Base-by-base conservation (phyloP, 23 red algal species). In the Gracilaria vermiculophylla region DNA sequence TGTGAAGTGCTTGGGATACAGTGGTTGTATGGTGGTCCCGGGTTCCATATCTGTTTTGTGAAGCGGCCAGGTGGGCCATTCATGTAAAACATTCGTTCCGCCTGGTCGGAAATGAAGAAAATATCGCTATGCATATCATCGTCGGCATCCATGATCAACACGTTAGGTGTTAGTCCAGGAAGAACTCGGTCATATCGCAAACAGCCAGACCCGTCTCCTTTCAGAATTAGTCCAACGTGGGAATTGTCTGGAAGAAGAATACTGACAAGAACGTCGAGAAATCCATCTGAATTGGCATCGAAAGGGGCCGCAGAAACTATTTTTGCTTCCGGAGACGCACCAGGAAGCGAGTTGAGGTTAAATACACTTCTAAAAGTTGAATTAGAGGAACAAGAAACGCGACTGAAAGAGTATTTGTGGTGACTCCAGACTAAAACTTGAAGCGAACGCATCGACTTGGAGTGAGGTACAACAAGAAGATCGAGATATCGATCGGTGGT, bases 221-320 rank as follows among this genome's bases (percentile, higher is more conserved):
- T 37, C 6, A 74, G 48, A 25, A 85, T 47, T 23, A 80, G 60
- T 31, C 91, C 94, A 16, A 89, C 77, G 27, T 67, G 83, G 40
- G 82, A 69, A 17, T 37, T n/a, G n/a, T 83, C 77, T n/a, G 54
- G 39, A 6, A 80, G 40, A 43, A 60, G 57, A 72, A 92, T 77
- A 21, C 55, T 76, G n/a, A 96, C 53, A 17, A 99, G 57, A 16
- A 95, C 66, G 60, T 99, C 97, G n/a, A 93, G 49, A 24, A 73
- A 67, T 14, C 97, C 97, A 62, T 99, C 92, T 29, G 58, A 81
- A 76, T 99, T 91, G 25, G 86, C 81, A 75, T 99, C 97, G 14
- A 92, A 91, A 5, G 87, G 48, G 13, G 66, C 74, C 10, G 92
- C 94, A 25, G 53, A 61, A 15, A 55, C 86, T 42, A 96, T 83